These are phyloP conservation scores for Colletotrichum sp. DNA, from an alignment of 2,329 filamentous ascomycete species.

Conservation along the genomic window DNA sequence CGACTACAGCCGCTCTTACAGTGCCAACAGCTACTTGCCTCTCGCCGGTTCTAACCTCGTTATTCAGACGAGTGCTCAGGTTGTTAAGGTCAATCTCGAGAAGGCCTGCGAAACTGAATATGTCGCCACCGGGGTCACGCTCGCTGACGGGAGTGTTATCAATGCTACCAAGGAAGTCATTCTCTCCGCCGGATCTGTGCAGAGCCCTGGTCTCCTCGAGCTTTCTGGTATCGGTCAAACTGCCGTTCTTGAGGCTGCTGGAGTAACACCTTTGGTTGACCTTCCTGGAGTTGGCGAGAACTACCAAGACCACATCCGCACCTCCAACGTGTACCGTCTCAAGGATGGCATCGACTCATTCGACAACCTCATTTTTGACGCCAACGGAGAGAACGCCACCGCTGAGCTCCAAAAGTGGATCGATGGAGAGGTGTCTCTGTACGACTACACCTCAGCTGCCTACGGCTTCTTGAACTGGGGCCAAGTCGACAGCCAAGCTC, in stretches of 20 bases:
- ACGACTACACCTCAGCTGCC: slow-evolving; percentile 40
- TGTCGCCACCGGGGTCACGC: background rate
- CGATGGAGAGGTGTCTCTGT: slow-evolving; percentile 32
- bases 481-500: slow-evolving; percentile 34
- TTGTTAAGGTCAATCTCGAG: slow-evolving; percentile 29
- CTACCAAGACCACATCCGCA: slow-evolving; percentile 48
- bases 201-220: slow-evolving; percentile 31
- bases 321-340: slow-evolving; percentile 30
- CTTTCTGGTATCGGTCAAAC: slow-evolving; percentile 37
- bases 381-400: slow-evolving; percentile 31
- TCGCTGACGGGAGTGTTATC: background rate
- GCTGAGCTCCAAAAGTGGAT: slow-evolving; percentile 42
- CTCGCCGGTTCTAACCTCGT: slow-evolving; percentile 40
- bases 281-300: slow-evolving; percentile 53
- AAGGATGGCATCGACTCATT: slow-evolving; percentile 31
- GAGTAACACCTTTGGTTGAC: slow-evolving; percentile 41
- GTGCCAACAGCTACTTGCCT: slow-evolving; percentile 36
- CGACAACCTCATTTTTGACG: slow-evolving; percentile 29
- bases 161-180: slow-evolving; percentile 11
- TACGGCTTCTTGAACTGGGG: slow-evolving; percentile 47
- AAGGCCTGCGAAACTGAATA: background rate
- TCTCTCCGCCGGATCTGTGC: slow-evolving; percentile 12
- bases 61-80: slow-evolving; percentile 37
- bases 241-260: slow-evolving; percentile 38
- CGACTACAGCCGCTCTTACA: slow-evolving; percentile 33